Evolutionary conservation across 1,284 basidiomycete species (phyloP).

Genomic region (Neolentinus lepideus): DNA sequence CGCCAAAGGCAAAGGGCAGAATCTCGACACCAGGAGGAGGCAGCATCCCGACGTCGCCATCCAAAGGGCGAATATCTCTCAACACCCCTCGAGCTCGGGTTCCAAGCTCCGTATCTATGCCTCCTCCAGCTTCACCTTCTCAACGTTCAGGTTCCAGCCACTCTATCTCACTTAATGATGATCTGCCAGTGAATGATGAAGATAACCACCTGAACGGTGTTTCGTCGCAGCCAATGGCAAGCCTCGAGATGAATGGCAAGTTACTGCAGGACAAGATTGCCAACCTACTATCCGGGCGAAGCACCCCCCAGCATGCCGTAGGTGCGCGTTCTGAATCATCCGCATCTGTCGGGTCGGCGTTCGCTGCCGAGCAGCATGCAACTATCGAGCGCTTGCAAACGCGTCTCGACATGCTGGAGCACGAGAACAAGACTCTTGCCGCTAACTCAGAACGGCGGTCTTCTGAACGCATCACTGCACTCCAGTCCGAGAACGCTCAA

Average conservation of each 20-base stretch:
- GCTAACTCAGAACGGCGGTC: conserved; percentile 7
- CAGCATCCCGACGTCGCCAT: conserved; percentile 33
- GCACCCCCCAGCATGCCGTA: conserved; percentile 11
- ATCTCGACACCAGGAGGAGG: conserved; percentile 28
- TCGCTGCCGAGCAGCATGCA: conserved; percentile 24
- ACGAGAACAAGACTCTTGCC: conserved; percentile 41
- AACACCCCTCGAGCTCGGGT: conserved; percentile 54
- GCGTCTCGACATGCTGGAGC: conserved; percentile 46
- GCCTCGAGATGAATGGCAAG: conserved; percentile 32
- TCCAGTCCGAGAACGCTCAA: conserved; percentile 42
- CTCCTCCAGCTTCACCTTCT: conserved; percentile 62
- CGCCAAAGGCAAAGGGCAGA: conserved; percentile 47
- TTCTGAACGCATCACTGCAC: conserved; percentile 17
- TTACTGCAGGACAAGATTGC: conserved; percentile 48
- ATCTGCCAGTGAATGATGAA: conserved; percentile 1
- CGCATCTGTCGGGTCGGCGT: conserved; percentile 17
- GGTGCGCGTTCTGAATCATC: conserved; percentile 21
- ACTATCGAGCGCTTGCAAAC: conserved; percentile 38
- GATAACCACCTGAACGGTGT: conserved; percentile 1
- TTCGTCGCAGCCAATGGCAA: conserved; percentile 13
- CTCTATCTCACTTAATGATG: conserved; percentile 27
- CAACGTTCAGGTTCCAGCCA: conserved; percentile 17
- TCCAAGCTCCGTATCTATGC: conserved; percentile 73
- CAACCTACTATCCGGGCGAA: conserved; percentile 28
- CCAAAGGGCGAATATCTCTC: conserved; percentile 39